Conservation (phyloP, 768 basidiomycete genomes). For the Mycena galopus region DNA sequence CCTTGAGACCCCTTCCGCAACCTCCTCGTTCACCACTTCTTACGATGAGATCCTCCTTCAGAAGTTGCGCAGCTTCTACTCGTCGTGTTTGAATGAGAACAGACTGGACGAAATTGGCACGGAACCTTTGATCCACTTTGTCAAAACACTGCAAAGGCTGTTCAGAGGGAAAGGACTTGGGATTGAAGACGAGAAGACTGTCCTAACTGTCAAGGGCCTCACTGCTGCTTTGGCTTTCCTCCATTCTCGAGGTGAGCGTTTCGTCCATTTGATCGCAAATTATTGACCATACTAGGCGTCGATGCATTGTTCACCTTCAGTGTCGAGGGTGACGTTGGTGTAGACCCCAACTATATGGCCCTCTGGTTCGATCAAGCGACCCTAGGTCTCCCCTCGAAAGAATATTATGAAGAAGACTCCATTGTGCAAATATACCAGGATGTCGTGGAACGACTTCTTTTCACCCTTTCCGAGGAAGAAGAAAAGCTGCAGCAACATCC, state of each 20-base stretch:
- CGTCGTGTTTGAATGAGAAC: constrained; percentile 86
- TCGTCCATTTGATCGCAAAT: not conserved
- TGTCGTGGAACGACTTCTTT: constrained; percentile 77
- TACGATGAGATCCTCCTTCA: constrained; percentile 68
- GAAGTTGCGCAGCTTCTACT: constrained; percentile 81
- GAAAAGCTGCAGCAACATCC: constrained; percentile 47
- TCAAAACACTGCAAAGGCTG: constrained; percentile 70
- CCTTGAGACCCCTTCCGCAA: constrained; percentile 64
- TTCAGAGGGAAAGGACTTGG: constrained; percentile 67
- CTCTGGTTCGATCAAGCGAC: constrained; percentile 88
- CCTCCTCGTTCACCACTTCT: constrained; percentile 46
- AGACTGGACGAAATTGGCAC: constrained; percentile 80
- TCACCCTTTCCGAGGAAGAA: constrained; percentile 65
- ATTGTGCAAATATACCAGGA: constrained; percentile 78
- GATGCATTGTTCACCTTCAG: constrained; percentile 82
- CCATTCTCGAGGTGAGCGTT: constrained; percentile 81
- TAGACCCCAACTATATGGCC: constrained; percentile 88
- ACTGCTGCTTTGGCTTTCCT: constrained; percentile 89
- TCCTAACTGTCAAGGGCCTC: constrained; percentile 68
- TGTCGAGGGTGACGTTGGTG: constrained; percentile 90
- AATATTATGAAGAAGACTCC: constrained; percentile 88
- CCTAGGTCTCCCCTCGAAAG: constrained; percentile 92
- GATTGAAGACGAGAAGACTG: constrained; percentile 44
- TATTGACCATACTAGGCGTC: constrained; percentile 64
- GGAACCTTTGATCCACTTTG: constrained; percentile 77